These are phyloP conservation scores for Goffeauzyma gilvescens DNA, from an alignment of 768 basidiomycete genomes.

Conservation along the genomic window DNA sequence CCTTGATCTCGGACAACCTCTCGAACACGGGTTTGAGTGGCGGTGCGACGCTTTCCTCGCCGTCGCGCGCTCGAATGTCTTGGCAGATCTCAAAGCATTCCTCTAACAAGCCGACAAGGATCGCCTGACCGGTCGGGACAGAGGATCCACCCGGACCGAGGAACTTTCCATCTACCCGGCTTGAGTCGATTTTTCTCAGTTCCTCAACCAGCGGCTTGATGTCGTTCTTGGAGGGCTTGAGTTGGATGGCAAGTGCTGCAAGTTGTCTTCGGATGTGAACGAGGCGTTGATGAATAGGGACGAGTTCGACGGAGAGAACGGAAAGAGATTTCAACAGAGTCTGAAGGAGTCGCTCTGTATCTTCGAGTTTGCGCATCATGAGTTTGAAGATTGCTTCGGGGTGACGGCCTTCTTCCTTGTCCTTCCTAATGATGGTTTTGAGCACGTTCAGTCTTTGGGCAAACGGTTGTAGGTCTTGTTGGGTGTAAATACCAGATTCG, in stretches of 20 bases:
- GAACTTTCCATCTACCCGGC: constrained; percentile 86
- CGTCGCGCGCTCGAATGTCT: constrained; percentile 79
- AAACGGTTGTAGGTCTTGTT: constrained; percentile 74
- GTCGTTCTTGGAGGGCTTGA: constrained; percentile 60
- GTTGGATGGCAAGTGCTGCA: constrained; percentile 64
- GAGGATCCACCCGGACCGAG: constrained; percentile 64
- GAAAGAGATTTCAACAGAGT: constrained; percentile 68
- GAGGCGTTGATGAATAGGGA: constrained; percentile 74
- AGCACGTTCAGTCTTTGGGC: constrained; percentile 60
- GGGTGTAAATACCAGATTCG: constrained; percentile 85
- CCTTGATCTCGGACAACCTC: constrained; percentile 62
- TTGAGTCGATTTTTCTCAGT: constrained; percentile 68
- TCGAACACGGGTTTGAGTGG: constrained; percentile 85
- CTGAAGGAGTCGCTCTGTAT: constrained; percentile 56
- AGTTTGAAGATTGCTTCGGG: constrained; percentile 72
- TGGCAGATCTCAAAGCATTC: constrained; percentile 90
- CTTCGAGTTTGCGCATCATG: constrained; percentile 72
- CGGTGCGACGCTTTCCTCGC: constrained; percentile 56
- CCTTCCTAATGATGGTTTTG: constrained; percentile 65
- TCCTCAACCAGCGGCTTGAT: constrained; percentile 81
- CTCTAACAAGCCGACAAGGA: constrained; percentile 79
- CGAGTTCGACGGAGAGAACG: constrained; percentile 70
- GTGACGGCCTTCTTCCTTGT: constrained; percentile 61
- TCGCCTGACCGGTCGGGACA: constrained; percentile 76
- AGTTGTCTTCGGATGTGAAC: constrained; percentile 75